Base-by-base conservation (phyloP, 2,329 filamentous ascomycete genomes). In the Cyclaneusma minus region DNA sequence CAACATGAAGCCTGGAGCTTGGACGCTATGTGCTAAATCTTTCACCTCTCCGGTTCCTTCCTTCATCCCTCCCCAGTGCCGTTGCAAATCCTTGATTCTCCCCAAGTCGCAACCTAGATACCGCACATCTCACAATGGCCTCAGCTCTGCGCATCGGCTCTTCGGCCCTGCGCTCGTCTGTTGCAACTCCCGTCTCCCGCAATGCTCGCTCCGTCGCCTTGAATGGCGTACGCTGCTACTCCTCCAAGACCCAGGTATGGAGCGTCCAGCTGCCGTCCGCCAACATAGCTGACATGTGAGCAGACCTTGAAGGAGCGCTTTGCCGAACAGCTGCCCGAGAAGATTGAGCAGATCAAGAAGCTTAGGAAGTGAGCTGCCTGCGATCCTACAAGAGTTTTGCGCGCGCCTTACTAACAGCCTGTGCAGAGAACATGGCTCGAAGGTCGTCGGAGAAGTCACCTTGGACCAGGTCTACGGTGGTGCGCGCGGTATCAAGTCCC, bases 391-490 rank as follows among this genome's bases (percentile, higher is more conserved):
- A 4, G n/a, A 28, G 19, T 19, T 6, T 6, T 15, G 13, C 8
- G n/a, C 37, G 46, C 40, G 44, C 22, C 41, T 31, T 34, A 39
- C 41, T 27, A 32, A 30, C 27, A 9, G 27, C 43, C 21, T 8
- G 21, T 28, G 34, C 44, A 92, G 84, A 64, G 87, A 93, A 53
- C 73, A 91, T 57, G 89, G 89, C 55, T 81, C 68, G 68, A 95
- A 87, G 66, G 82, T 95, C 49, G 55, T 98, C 44, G 87, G 89
- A 57, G 83, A 95, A 71, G 83, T 98, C 55, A 98, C 89, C 35
- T 81, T 98, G 42, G 89, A 95, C 68, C 89, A 98, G 66, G 89
- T 93, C 54, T 98, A 95, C 58, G 89, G 89, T 56, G 89, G 89
- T 75, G 89, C 89, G 51, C 87, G 89, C 66, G 87, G 89, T 51